These are phyloP conservation scores for Pochonia chlamydosporia DNA, from an alignment of 2,329 filamentous ascomycete genomes.

Conservation along the genomic window DNA sequence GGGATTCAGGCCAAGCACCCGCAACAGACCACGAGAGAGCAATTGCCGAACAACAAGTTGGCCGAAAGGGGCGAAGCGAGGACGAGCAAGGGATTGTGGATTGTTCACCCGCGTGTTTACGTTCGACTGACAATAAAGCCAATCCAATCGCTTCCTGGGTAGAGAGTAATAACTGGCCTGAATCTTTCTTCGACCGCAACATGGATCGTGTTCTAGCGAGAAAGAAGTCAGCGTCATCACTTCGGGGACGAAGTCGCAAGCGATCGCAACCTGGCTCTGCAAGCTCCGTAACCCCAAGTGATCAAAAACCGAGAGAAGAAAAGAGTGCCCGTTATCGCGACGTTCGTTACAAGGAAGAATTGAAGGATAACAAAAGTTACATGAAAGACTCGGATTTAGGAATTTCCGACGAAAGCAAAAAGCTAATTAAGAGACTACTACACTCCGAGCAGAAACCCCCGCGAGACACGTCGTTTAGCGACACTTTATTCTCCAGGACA, in stretches of 20 bases:
- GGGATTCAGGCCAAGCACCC: neutral
- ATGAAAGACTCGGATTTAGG: neutral
- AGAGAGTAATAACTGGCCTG: neutral
- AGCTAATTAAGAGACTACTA: neutral
- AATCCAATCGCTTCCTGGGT: constrained; percentile 1
- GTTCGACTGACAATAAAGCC: neutral
- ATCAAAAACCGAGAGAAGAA: constrained; percentile 1
- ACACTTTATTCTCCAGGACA: neutral
- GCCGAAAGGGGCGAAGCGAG: neutral
- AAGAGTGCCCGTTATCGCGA: constrained; percentile 1
- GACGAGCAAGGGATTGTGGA: neutral
- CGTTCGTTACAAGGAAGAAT: neutral
- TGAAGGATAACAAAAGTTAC: neutral
- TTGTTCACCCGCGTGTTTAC: neutral
- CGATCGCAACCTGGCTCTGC: neutral
- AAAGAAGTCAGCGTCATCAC: neutral
- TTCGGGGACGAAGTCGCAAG: neutral
- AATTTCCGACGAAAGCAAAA: neutral
- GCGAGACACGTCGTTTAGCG: neutral
- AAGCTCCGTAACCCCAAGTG: constrained; percentile 1
- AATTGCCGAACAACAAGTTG: too few species aligned
- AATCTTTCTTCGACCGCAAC: neutral
- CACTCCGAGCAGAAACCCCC: neutral
- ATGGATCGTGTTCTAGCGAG: neutral
- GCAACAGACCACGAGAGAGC: too few species aligned